These are phyloP conservation scores for Entomortierella parvispora DNA, from an alignment of 192 early-diverging fungal genomes.

Conservation along the genomic window DNA sequence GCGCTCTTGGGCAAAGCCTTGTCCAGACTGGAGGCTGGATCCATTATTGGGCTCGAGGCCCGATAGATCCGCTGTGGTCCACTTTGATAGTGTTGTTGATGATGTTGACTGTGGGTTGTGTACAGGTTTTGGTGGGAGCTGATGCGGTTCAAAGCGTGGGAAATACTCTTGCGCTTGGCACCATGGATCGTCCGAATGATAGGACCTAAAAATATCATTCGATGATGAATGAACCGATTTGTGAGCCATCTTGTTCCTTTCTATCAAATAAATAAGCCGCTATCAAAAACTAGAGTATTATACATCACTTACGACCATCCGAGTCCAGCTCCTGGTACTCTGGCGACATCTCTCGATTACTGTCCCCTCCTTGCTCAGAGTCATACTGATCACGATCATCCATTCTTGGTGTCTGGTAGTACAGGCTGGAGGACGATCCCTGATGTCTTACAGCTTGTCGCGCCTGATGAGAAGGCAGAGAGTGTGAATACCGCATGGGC, in stretches of 20 bases:
- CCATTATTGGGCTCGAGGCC: neutral
- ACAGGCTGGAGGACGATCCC: neutral
- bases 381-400: constrained; percentile 5
- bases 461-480: neutral
- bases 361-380: neutral
- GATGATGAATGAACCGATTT: no score
- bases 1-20: constrained; percentile 15
- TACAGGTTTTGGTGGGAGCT: no score
- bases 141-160: no score
- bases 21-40: neutral
- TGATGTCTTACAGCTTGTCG: constrained; percentile 1
- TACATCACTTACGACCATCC: constrained; percentile 10
- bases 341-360: neutral
- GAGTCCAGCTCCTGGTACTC: constrained; percentile 4
- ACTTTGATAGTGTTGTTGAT: neutral
- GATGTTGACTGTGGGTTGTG: neutral
- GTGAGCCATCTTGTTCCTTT: no score
- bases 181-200: no score
- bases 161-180: no score
- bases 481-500: constrained; percentile 15
- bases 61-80: constrained; percentile 6
- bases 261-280: no score
- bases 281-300: no score
- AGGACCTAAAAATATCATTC: no score
- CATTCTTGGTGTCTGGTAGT: neutral